These are phyloP conservation scores for Combretum micranthum DNA, from an alignment of 345 rosid species.

Conservation along the genomic window DNA sequence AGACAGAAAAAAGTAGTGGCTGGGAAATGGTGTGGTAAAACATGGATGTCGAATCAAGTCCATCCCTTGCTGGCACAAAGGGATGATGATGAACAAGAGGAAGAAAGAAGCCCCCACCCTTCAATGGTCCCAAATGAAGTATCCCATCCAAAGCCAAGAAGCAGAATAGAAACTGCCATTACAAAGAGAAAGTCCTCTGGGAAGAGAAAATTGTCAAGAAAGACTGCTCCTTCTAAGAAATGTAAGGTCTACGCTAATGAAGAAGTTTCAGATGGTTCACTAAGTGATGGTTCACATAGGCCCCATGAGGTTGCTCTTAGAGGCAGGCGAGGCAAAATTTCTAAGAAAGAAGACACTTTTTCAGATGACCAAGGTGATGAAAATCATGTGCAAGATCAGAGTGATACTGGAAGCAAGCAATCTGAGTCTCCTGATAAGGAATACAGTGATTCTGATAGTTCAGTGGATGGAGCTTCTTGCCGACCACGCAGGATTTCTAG, in stretches of 20 bases:
- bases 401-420: constrained; percentile 16
- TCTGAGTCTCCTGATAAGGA: constrained; percentile 23
- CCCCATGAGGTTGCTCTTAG: constrained; percentile 27
- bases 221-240: constrained; percentile 37
- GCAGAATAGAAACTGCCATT: constrained; percentile 22
- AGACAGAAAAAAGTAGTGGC: constrained; percentile 77
- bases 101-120: constrained; percentile 34
- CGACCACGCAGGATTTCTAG: constrained; percentile 20
- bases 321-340: constrained; percentile 30
- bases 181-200: constrained; percentile 41
- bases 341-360: constrained; percentile 28
- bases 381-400: constrained; percentile 19
- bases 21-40: constrained; percentile 97
- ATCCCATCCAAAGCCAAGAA: constrained; percentile 34
- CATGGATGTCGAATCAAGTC: constrained; percentile 98
- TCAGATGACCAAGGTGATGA: constrained; percentile 42
- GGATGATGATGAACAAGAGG: constrained; percentile 54
- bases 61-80: constrained; percentile 56
- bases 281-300: constrained; percentile 33
- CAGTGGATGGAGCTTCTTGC: constrained; percentile 15
- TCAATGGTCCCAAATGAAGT: constrained; percentile 35
- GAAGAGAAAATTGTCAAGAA: constrained; percentile 55
- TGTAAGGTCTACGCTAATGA: constrained; percentile 18
- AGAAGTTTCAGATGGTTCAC: constrained; percentile 50
- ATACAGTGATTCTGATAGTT: constrained; percentile 24